Percentiles rank a stretch among this genome's conserved stretches.
Conservation (phyloP, 2,329 filamentous ascomycete species). For the Hysterium pulicare region DNA sequence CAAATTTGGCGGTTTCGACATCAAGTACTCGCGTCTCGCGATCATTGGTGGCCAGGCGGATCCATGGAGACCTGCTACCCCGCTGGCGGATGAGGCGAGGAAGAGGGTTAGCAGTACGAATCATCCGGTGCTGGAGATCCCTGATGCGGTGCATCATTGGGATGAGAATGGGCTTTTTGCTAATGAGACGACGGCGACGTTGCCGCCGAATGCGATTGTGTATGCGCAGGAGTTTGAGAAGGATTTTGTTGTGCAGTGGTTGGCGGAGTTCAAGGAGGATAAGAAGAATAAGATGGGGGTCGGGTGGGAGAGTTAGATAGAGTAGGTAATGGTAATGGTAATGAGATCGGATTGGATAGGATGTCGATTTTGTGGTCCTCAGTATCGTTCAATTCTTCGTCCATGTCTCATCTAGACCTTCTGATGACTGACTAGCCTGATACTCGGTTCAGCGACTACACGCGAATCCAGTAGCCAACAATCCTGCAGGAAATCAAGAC, state of each 20-base stretch:
- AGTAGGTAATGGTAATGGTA: no score
- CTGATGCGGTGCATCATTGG: conserved; percentile 77
- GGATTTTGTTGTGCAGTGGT: conserved; percentile 64
- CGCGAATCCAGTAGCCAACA: no score
- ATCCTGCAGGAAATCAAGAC: no score
- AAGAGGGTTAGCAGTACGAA: conserved; percentile 57
- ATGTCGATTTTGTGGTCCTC: no score
- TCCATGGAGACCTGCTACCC: conserved; percentile 73
- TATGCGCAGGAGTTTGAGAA: conserved; percentile 58
- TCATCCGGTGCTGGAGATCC: conserved; percentile 72
- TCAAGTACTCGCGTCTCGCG: conserved; percentile 72
- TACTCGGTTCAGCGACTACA: no score
- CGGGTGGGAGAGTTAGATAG: no score
- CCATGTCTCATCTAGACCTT: no score
- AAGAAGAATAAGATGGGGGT: neutral
- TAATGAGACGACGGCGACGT: conserved; percentile 56
- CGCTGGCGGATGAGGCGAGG: conserved; percentile 62
- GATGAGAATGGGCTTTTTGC: conserved; percentile 67
- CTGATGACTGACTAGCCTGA: no score
- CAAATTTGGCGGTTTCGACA: conserved; percentile 69
- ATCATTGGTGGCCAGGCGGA: conserved; percentile 75
- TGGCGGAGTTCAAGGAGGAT: conserved; percentile 41
- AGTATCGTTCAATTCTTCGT: no score
- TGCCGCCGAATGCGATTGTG: conserved; percentile 59
- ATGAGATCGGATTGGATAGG: no score